Base-by-base conservation (phyloP, 2,329 filamentous ascomycete species). In the Neofusicoccum umdonicola region DNA sequence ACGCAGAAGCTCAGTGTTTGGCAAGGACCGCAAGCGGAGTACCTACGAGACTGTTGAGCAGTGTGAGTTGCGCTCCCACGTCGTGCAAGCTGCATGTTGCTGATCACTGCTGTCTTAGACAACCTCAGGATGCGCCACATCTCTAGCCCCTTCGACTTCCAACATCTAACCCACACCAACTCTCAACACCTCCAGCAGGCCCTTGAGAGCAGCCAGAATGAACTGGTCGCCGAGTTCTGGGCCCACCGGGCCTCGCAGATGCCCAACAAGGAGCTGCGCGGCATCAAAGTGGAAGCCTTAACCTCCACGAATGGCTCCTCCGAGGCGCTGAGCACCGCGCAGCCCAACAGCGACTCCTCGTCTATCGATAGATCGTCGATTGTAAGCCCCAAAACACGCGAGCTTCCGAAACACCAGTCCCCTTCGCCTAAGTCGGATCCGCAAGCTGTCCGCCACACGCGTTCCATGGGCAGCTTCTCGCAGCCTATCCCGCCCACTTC, bases 61-160 rank as follows among this genome's bases (percentile, higher is more conserved):
- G 56, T 65, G 75, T 77, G 66, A 71, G 74, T 72, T 5, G 31
- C 56, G 34, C n/a, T 45, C 42, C 42, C 15, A 15, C 37, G 17
- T 7, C 34, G 5, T n/a, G 27, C 42, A 41, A 31, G 58, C 44
- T 50, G 27, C 48, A 15, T 37, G 22, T 22, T 57, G 41, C 63
- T 70, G 52, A 68, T 64, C 67, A 58, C 61, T 64, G 12, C 37
- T 27, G 47, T 45, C 61, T 27, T 31, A 65, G 63, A 54, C 56
- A 56, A 52, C 47, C 63, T 65, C 39, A 50, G 63, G 39, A 76
- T 73, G 61, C 68, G 71, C 56, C 72, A 71, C 65, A 88, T 88
- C 61, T 89, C 87, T 0, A 82, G 82, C 64, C 87, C 87, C 1
- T 89, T 87, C 73, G 84, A 87, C 69, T 89, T 89, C 71, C 85